Evolutionary conservation across 2,329 filamentous ascomycete species (phyloP), one percentile per base, ranked within the genome.

Genomic region (Fusarium sp.): DNA sequence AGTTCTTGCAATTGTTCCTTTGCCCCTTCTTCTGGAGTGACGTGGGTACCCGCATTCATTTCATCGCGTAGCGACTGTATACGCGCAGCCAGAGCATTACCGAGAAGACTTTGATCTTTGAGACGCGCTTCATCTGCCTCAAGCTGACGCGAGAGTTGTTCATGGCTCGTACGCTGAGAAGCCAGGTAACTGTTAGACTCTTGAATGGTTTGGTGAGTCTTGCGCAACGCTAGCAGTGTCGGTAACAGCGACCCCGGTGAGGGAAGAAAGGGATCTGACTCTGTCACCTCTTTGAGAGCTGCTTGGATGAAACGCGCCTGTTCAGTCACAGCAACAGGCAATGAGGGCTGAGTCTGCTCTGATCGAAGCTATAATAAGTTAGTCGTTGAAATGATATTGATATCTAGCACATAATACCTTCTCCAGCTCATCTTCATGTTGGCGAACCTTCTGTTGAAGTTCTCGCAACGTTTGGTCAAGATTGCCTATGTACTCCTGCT

Each of bases 211-310:
- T 87, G 85, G 63, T 91, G 86, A 5, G 91, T 90, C 74, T 88
- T 89, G 55, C 91, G 89, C 58, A 94, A 81, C 9, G 93, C 92
- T 42, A 96, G 78, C 7, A 97, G 83, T 10, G 90, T 89, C 6
- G 93, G 92, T 10, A 96, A 80, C 9, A 91, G 85, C 23, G 93
- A 95, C 53, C 87, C 88, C 13, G 88, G 83, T 27, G 86, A 84
- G 5, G 93, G 93, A 26, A 95, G 82, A 73, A 89, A 89, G 12
- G 91, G 90, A 55, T 90, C 86, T 17, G 86, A 85, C 45, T 87
- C 82, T 15, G 89, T 86, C 49, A 94, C 82, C 18, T 87, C 85
- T 56, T 89, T 86, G 74, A 94, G 93, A 6, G 92, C 92, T 53
- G 85, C 82, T 73, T 88, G 90, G 76, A 94, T 85, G 41, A 88